Evolutionary conservation across 805 yeast species (phyloP), one percentile per base, ranked within the genome.

Genomic region (Pichia gijzeniarum): DNA sequence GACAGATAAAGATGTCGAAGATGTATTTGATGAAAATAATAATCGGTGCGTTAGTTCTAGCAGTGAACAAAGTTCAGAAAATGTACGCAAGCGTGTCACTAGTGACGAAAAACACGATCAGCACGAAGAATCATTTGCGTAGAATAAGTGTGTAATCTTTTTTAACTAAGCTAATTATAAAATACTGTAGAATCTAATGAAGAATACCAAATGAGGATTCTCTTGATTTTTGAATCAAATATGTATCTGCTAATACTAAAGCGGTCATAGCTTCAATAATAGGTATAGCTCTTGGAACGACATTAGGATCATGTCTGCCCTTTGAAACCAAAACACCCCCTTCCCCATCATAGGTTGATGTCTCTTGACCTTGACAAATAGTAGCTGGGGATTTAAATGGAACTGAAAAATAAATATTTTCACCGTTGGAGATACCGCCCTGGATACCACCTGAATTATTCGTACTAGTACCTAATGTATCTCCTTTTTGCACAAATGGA

Each of bases 321-420:
- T 91, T 82, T 31, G 99, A 96, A 43, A 93, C 95, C 49, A 93
- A 73, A 9, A 82, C 79, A 61, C 99, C 99, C 41, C 70, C 79
- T 54, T 76, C 74, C 58, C 99, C 99, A 21, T 85, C 90, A 69
- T 90, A 93, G 40, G 93, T 77, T 22, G 88, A 78, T 16, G 99
- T 93, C 35, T 73, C 68, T 72, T 93, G 99, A 59, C 85, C 93
- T 72, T 90, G 95, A 43, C 93, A 80, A 55, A 93, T 93, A 35
- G 99, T 93, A 41, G 99, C 99, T 16, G 96, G 97, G 2, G 98
- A 90, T 72, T 93, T 93, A 79, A 93, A 93, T 3, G 98, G 97
- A 38, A 93, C 91, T 21, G 86, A 83, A 67, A 93, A 93, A 71
- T 85, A 93, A 60, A 93, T 85, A 68, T 85, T 76, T 68, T 93